Evolutionary conservation across 176 grass and related monocot genomes (phyloP).

Genomic region (Musa beccarii): DNA sequence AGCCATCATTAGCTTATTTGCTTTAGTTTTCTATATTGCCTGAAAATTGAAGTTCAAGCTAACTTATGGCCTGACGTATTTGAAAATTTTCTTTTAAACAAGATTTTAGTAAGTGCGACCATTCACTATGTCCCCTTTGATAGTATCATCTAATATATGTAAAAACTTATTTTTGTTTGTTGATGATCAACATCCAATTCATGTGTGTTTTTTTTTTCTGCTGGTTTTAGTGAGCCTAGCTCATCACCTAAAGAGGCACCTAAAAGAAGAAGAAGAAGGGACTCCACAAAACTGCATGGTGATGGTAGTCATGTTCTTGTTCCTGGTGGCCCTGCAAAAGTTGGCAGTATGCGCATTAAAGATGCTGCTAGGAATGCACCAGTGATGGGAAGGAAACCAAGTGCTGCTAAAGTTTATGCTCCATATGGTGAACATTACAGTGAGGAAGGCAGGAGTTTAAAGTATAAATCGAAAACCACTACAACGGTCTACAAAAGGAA

Average conservation of each 20-base stretch:
- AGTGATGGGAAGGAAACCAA: constrained; percentile 32
- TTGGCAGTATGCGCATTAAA: constrained; percentile 35
- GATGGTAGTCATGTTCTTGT: constrained; percentile 35
- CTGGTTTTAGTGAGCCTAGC: constrained; percentile 45
- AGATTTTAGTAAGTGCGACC: neutral
- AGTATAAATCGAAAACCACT: constrained; percentile 34
- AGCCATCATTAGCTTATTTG: neutral
- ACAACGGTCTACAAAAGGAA: constrained; percentile 41
- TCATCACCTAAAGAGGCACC: constrained; percentile 34
- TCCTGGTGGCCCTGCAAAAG: constrained; percentile 33
- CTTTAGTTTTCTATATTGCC: neutral
- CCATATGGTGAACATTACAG: constrained; percentile 34
- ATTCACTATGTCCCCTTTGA: neutral
- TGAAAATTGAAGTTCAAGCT: neutral
- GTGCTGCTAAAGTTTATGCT: constrained; percentile 18
- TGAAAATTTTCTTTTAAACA: neutral
- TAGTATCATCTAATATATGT: constrained; percentile 1
- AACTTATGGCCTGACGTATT: neutral
- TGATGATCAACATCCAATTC: neutral
- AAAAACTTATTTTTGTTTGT: neutral
- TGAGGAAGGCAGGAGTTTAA: constrained; percentile 36
- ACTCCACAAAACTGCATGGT: constrained; percentile 31
- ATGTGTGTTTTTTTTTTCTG: neutral
- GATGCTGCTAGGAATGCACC: constrained; percentile 33
- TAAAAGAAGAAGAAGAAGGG: constrained; percentile 95